Conservation (phyloP, 768 basidiomycete species). For the Lentinula raphanica region DNA sequence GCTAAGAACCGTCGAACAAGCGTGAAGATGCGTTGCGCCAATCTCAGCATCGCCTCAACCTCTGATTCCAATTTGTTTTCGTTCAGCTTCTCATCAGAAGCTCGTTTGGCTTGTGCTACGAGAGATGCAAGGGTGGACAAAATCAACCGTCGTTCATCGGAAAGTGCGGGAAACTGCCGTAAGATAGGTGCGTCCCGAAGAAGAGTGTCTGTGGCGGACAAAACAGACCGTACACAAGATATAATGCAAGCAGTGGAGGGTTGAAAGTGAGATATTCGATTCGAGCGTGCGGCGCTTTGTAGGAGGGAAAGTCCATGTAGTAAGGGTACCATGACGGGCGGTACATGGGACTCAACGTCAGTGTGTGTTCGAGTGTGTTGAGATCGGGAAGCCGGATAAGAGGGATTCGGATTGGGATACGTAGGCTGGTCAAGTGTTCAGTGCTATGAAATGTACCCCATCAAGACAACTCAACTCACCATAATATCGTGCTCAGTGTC, state of each 20-base stretch:
- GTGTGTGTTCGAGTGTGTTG: conserved; percentile 16
- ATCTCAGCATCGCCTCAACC: conserved; percentile 72
- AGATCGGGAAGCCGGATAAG: conserved; percentile 39
- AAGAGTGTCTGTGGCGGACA: conserved; percentile 79
- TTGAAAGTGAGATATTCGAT: conserved; percentile 79
- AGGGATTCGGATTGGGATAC: not conserved
- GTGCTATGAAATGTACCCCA: not conserved
- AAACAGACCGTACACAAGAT: conserved; percentile 83
- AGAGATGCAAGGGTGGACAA: conserved; percentile 75
- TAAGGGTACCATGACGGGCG: conserved; percentile 77
- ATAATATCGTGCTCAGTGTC: not conserved
- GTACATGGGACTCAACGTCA: conserved; percentile 60
- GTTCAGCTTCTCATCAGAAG: conserved; percentile 45
- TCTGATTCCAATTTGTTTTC: conserved; percentile 48
- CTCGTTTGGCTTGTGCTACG: conserved; percentile 73
- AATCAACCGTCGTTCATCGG: conserved; percentile 76
- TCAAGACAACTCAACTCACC: too few species aligned
- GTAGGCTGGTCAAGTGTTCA: not conserved
- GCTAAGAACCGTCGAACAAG: conserved; percentile 77
- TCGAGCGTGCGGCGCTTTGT: conserved; percentile 77
- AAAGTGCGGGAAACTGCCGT: conserved; percentile 57
- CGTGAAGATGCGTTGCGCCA: conserved; percentile 76
- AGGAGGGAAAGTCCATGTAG: conserved; percentile 82
- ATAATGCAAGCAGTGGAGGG: conserved; percentile 94
- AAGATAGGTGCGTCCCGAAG: conserved; percentile 76